Evolutionary conservation across 176 grass and related monocot genomes (phyloP).

Genomic region (Paspalum notatum): DNA sequence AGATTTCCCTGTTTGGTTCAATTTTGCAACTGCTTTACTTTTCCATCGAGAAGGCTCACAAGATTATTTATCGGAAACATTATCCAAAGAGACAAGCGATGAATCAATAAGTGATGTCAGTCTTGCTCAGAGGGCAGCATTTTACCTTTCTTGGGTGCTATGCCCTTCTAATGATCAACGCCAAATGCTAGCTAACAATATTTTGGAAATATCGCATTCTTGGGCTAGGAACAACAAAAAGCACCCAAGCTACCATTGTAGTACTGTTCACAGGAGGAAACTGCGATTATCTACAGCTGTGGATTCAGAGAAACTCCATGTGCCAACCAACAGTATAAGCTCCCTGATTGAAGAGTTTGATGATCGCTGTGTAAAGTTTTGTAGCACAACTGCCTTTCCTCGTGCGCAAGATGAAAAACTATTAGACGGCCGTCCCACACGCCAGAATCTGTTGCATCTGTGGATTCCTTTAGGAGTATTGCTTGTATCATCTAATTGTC

Average conservation of each 20-base stretch:
- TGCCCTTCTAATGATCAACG: constrained; percentile 52
- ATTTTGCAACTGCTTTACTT: constrained; percentile 73
- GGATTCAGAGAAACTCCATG: constrained; percentile 30
- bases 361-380: constrained; percentile 37
- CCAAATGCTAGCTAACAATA: constrained; percentile 53
- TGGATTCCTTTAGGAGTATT: constrained; percentile 74
- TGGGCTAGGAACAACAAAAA: constrained; percentile 48
- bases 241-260: neutral
- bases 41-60: constrained; percentile 56
- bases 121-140: constrained; percentile 58
- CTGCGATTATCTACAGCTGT: constrained; percentile 38
- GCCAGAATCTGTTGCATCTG: constrained; percentile 54
- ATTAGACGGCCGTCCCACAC: constrained; percentile 18
- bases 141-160: constrained; percentile 77
- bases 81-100: constrained; percentile 51
- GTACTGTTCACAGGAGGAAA: constrained; percentile 47
- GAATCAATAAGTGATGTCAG: constrained; percentile 51
- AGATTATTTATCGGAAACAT: constrained; percentile 57
- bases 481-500: constrained; percentile 46
- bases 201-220: constrained; percentile 63
- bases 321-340: constrained; percentile 34
- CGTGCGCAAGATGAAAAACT: constrained; percentile 29
- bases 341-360: constrained; percentile 60
- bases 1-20: constrained; percentile 80
- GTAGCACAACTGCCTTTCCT: neutral